Base-by-base conservation (phyloP, 768 basidiomycete species). In the Naganishia vishniacii region DNA sequence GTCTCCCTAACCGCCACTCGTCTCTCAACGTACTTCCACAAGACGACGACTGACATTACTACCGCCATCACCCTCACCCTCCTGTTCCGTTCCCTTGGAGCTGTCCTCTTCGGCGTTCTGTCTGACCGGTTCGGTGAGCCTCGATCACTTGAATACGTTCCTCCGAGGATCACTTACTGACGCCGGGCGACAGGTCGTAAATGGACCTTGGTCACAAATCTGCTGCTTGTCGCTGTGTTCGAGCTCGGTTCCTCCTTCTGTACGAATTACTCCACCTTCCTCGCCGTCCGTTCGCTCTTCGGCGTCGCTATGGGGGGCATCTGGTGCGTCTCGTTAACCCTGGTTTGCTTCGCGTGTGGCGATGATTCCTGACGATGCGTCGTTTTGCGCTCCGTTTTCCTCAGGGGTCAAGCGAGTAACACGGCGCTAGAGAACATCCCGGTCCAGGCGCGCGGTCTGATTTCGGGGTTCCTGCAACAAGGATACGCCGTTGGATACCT, bases 101-200 rank as follows among this genome's bases (percentile, higher is more conserved):
- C 76, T 2, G 66, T 91, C 51, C 79, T 91, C 69, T 92, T 94
- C 68, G 91, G 91, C 26, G 53, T 40, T 32, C 23, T 3, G 3
- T 13, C 23, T 40, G 18, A 23, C n/a, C 7, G 34, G 34, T 7
- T 7, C 8, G 34, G 34, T 15, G 15, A 37, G 34, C 34, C 15
- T 37, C 34, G 34, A 37, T 7, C 8, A 37, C 34, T 5, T n/a
- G 12, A 4, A 3, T 9, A 25, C 26, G 9, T 6, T 31, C 32
- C 8, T 37, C 4, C 34, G 40, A 34, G 53, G 48, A 74, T 91
- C 45, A 70, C 87, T n/a, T 88, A n/a, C n/a, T n/a, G n/a, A n/a
- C n/a, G n/a, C 88, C 1, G 93, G 95, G 75, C 84, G 93, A 3
- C 94, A 81, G 93, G 93, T 4, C 83, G 93, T 29, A 94, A 93